Conservation (phyloP, 1,284 basidiomycete genomes). For the Pseudozyma thailandica region DNA sequence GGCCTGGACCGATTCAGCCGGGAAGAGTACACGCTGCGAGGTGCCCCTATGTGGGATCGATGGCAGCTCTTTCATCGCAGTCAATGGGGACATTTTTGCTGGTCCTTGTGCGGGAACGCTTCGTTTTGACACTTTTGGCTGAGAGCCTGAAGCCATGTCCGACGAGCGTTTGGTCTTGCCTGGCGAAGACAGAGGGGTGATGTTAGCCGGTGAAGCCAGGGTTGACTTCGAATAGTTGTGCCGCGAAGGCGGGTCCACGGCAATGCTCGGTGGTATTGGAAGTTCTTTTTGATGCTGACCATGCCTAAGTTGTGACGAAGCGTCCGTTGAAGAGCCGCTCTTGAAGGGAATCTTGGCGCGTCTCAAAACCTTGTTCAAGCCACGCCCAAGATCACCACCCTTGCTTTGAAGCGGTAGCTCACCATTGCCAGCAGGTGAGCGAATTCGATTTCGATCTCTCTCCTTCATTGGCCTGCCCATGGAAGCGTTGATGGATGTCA, state of each 20-base stretch:
- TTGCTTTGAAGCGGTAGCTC: not conserved
- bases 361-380: constrained; percentile 28
- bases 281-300: not conserved
- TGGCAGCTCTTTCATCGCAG: constrained; percentile 24
- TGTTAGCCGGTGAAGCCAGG: not conserved
- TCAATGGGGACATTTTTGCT: constrained; percentile 7
- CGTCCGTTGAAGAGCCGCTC: not conserved
- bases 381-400: constrained; percentile 17
- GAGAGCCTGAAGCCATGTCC: not conserved
- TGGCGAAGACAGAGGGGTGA: constrained; percentile 7
- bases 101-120: not conserved
- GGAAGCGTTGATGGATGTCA: constrained; percentile 19
- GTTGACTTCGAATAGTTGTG: not conserved
- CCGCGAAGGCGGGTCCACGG: not conserved
- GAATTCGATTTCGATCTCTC: not conserved
- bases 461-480: not conserved
- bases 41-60: constrained; percentile 35
- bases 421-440: not conserved
- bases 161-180: constrained; percentile 17
- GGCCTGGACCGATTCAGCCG: constrained; percentile 2
- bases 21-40: constrained; percentile 17
- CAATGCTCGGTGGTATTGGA: constrained; percentile 3
- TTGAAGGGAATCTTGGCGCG: constrained; percentile 31
- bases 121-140: constrained; percentile 16
- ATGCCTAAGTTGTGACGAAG: not conserved